A percentile compares a stretch with the other conserved stretches of the same genome.
These are phyloP conservation scores for Nicotiana knightiana DNA, from an alignment of 257 asterid genomes.

Conservation along the genomic window DNA sequence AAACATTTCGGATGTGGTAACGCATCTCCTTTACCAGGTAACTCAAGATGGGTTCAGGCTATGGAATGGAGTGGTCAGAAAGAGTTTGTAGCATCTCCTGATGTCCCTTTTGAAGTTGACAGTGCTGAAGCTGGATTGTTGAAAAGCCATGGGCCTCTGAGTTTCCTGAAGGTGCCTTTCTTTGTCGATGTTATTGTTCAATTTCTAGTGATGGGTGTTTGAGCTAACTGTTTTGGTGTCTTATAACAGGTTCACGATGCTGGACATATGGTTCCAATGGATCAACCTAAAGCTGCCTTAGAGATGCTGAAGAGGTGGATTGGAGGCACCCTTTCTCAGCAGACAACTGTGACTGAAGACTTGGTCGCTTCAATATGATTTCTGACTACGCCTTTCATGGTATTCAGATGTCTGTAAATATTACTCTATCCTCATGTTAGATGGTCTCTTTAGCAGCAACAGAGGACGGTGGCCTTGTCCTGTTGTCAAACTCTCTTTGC, in stretches of 20 bases:
- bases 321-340: constrained; percentile 48
- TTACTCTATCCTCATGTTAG: not conserved
- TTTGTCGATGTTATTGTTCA: not conserved
- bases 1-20: not conserved
- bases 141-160: constrained; percentile 73
- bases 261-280: constrained; percentile 99
- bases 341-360: constrained; percentile 22
- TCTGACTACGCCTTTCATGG: not conserved
- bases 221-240: not conserved
- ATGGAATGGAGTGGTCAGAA: constrained; percentile 92
- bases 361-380: constrained; percentile 67
- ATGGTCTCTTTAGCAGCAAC: not conserved
- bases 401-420: constrained; percentile 1
- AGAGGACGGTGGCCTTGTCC: not conserved
- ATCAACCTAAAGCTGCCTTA: constrained; percentile 79
- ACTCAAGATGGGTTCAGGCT: constrained; percentile 94
- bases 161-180: constrained; percentile 70
- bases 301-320: constrained; percentile 90
- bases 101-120: constrained; percentile 60
- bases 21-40: constrained; percentile 42
- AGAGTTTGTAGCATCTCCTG: constrained; percentile 54
- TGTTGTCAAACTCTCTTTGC: not conserved
- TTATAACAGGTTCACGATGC: constrained; percentile 75
- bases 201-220: not conserved
- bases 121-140: constrained; percentile 72